Evolutionary conservation across 345 rosid species (phyloP).

Genomic region (Lepidium didymum): DNA sequence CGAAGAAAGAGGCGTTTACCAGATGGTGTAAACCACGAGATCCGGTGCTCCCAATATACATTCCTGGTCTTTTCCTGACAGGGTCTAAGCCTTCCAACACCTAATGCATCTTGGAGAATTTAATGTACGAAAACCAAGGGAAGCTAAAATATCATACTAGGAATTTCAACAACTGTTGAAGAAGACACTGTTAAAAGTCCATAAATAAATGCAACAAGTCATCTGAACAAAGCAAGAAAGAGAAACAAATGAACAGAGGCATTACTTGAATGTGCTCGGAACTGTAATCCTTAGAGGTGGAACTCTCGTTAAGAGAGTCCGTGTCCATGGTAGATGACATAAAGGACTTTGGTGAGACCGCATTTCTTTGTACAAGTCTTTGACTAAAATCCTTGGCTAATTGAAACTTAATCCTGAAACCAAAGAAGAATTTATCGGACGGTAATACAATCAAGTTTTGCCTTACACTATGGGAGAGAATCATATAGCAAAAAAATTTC

Average conservation of each 20-base stretch:
- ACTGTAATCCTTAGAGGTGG: constrained; percentile 55
- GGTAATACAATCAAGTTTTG: not conserved
- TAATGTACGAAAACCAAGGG: not conserved
- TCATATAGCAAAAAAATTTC: not conserved
- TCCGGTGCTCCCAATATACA: constrained; percentile 98
- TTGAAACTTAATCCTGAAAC: constrained; percentile 44
- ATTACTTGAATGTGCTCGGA: constrained; percentile 91
- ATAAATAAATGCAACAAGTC: not conserved
- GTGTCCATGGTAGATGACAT: constrained; percentile 55
- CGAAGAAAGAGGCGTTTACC: constrained; percentile 35
- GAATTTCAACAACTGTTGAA: not conserved
- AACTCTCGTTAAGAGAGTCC: constrained; percentile 47
- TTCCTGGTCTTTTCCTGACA: constrained; percentile 96
- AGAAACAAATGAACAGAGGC: not conserved
- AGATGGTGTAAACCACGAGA: constrained; percentile 98
- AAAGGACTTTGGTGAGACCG: constrained; percentile 50
- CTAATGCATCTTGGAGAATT: constrained; percentile 31
- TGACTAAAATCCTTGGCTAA: constrained; percentile 29
- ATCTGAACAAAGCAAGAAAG: not conserved
- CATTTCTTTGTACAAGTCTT: constrained; percentile 33
- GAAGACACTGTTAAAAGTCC: not conserved
- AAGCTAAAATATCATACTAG: not conserved
- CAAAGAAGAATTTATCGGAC: not conserved
- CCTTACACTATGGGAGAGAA: not conserved
- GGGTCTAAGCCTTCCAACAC: constrained; percentile 96